Evolutionary conservation across 257 asterid species (phyloP).

Genomic region (Solanum rostratum): DNA sequence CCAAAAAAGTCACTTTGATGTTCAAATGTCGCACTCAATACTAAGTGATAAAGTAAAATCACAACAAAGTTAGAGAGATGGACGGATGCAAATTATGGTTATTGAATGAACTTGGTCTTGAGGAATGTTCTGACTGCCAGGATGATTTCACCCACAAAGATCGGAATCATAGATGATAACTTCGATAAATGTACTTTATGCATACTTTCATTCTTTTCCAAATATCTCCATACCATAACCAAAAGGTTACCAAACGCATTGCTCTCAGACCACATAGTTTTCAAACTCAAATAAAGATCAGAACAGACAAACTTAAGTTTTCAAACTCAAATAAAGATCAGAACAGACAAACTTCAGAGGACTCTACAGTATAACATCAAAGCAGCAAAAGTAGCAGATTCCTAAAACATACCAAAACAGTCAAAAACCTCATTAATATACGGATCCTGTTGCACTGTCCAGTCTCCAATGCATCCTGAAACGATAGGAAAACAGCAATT

Average conservation of each 20-base stretch:
- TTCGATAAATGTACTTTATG: background rate
- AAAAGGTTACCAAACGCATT: background rate
- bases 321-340: background rate
- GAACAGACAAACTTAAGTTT: background rate
- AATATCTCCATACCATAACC: background rate
- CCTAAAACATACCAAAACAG: slow-evolving; percentile 60
- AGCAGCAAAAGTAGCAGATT: slow-evolving; percentile 4
- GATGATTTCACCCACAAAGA: background rate
- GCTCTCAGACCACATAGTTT: background rate
- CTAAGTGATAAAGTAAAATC: background rate
- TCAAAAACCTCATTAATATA: slow-evolving; percentile 73
- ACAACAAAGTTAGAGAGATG: background rate
- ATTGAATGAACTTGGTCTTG: background rate
- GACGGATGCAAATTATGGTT: background rate
- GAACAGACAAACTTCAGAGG: background rate
- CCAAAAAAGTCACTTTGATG: background rate
- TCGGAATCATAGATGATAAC: background rate
- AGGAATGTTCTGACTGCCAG: background rate
- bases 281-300: background rate
- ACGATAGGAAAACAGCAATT: background rate
- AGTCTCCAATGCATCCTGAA: slow-evolving; percentile 64
- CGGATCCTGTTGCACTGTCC: slow-evolving; percentile 75
- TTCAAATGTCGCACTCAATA: background rate
- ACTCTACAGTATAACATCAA: background rate
- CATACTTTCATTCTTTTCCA: background rate